Evolutionary conservation across 164 flowering plant genomes (phyloP).

Genomic region (Vitis rupestris): DNA sequence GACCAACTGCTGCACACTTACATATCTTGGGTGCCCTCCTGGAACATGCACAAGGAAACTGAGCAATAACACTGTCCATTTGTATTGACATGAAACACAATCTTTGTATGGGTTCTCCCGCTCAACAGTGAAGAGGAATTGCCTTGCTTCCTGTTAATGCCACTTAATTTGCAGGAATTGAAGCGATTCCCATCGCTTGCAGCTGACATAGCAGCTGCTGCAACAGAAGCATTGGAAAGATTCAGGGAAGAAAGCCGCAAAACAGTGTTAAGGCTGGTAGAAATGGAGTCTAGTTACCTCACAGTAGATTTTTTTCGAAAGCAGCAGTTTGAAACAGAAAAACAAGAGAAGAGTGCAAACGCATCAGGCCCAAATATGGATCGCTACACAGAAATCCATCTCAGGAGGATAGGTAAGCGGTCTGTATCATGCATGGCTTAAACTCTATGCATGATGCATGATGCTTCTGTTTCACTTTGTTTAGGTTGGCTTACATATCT

Average conservation of each 20-base stretch:
- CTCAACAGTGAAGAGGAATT: neutral
- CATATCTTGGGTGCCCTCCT: too few species aligned
- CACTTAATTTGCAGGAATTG: slow-evolving; percentile 57
- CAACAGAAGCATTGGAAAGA: slow-evolving; percentile 78
- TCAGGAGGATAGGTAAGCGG: slow-evolving; percentile 70
- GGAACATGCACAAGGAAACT: too few species aligned
- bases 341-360: slow-evolving; percentile 25
- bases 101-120: too few species aligned
- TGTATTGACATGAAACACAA: too few species aligned
- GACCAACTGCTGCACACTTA: too few species aligned
- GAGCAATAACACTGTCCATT: too few species aligned
- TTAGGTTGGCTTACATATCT: neutral
- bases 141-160: neutral
- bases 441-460: neutral
- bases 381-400: slow-evolving; percentile 64
- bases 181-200: slow-evolving; percentile 87
- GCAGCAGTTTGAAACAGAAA: slow-evolving; percentile 72
- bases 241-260: slow-evolving; percentile 90
- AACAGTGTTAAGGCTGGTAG: slow-evolving; percentile 78
- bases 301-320: slow-evolving; percentile 93
- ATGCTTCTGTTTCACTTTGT: neutral
- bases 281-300: slow-evolving; percentile 89
- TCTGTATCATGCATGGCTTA: neutral
- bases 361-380: slow-evolving; percentile 51
- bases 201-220: slow-evolving; percentile 88